Evolutionary conservation across 1,284 basidiomycete genomes (phyloP), one percentile per base, ranked within the genome.

Genomic region (Puccinia novopanici): DNA sequence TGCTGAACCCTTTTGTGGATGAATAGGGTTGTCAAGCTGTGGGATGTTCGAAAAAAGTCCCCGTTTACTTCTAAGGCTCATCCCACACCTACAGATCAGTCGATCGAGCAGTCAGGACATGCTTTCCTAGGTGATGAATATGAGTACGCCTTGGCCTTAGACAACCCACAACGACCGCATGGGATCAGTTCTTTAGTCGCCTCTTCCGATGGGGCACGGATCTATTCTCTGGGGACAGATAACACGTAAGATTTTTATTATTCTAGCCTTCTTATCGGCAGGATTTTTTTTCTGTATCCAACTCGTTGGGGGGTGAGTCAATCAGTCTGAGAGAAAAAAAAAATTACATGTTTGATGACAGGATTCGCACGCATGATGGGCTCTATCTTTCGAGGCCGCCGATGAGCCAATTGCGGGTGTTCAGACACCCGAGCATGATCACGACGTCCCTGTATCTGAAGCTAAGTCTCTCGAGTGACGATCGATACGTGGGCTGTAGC

Each of bases 201-300:
- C 15, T 70, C 76, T 4, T 57, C 50, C 57, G 76, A 79, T 45
- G 76, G 76, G n/a, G 65, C 76, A 30, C 63, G 76, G n/a, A 37
- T 79, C n/a, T 79, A 79, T 45, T 27, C 65, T 17, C 52, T 79
- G 42, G 50, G 65, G 5, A 79, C 76, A 19, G 76, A 79, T 50
- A 79, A 50, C 50, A 79, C 52, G 76, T 79, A 42, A 71, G 76
- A 57, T 55, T 57, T 70, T n/a, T n/a, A n/a, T n/a, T n/a, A n/a
- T n/a, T n/a, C n/a, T n/a, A n/a, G 0, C 40, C 34, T 34, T 6
- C 52, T n/a, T 9, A 8, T 34, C 27, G 27, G 42, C 42, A 15
- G 42, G 42, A 6, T 34, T 54, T 22, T 27, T 15, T 34, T n/a
- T n/a, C n/a, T n/a, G n/a, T n/a, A n/a, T n/a, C n/a, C 57, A 59